Percentiles rank a stretch among this genome's conserved stretches.
Evolutionary conservation across 2,329 filamentous ascomycete species (phyloP).

Genomic region (Daldinia sp.): DNA sequence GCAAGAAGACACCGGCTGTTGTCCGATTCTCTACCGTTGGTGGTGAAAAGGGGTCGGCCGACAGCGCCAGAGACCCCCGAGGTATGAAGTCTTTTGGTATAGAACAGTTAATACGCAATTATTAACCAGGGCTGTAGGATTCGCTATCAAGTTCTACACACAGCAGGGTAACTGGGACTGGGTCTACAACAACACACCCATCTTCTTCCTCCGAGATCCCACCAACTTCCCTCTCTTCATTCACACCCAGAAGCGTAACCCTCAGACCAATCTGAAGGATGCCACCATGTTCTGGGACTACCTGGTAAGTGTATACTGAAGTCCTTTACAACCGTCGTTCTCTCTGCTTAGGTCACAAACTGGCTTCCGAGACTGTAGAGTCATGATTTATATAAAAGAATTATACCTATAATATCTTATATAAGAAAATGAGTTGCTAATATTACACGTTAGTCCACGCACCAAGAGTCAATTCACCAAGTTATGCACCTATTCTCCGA

Average conservation of each 20-base stretch:
- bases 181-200: slow-evolving; percentile 81
- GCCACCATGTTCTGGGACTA: slow-evolving; percentile 68
- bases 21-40: slow-evolving; percentile 78
- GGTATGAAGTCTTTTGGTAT: slow-evolving; percentile 30
- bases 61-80: slow-evolving; percentile 70
- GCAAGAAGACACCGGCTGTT: slow-evolving; percentile 70
- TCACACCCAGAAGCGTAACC: slow-evolving; percentile 82
- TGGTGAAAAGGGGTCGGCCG: slow-evolving; percentile 75
- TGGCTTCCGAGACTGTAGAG: not conserved
- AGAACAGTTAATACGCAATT: slow-evolving; percentile 13
- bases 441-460: slow-evolving; percentile 55
- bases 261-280: slow-evolving; percentile 76
- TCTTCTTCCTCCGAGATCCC: slow-evolving; percentile 82
- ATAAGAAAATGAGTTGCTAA: slow-evolving; percentile 10
- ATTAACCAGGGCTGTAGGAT: slow-evolving; percentile 57
- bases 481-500: slow-evolving; percentile 76
- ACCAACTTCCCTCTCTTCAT: slow-evolving; percentile 81
- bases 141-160: slow-evolving; percentile 78
- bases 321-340: not conserved
- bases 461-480: slow-evolving; percentile 72
- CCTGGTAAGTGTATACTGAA: slow-evolving; percentile 49
- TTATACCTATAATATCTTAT: not conserved
- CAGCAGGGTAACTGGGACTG: slow-evolving; percentile 80
- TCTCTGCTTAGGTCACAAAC: not conserved
- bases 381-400: not conserved